phyloP scores from a whole-genome alignment of 805 yeast species.

The Candida morakotiae region DNA sequence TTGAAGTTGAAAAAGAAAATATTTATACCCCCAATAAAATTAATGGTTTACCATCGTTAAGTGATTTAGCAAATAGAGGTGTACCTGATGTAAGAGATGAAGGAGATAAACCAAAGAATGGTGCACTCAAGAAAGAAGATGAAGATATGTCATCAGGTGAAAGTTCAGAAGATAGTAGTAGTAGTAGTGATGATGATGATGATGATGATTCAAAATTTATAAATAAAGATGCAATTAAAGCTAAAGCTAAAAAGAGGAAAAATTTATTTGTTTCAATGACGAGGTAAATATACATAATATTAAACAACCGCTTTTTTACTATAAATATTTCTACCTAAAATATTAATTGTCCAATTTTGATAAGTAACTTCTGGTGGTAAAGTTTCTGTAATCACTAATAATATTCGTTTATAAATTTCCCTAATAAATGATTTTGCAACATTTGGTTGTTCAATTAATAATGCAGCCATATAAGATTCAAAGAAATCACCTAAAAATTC shows the following conservation, averaged over 20 bases:
- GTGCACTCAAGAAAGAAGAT: background rate
- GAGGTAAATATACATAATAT: background rate
- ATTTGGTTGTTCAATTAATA: constrained; percentile 33
- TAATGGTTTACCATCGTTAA: constrained; percentile 39
- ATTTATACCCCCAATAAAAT: background rate
- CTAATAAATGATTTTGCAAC: constrained; percentile 31
- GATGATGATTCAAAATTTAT: constrained; percentile 16
- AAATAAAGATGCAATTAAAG: constrained; percentile 16
- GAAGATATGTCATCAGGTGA: constrained; percentile 3
- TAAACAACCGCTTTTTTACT: constrained; percentile 1
- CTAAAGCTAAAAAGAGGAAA: constrained; percentile 22
- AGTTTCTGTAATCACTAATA: constrained; percentile 12
- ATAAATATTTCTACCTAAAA: constrained; percentile 27
- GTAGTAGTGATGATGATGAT: constrained; percentile 8
- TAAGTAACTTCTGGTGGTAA: constrained; percentile 17
- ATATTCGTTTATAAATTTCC: constrained; percentile 25
- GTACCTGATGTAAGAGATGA: constrained; percentile 58
- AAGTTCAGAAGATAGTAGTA: constrained; percentile 1
- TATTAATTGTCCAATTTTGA: constrained; percentile 28
- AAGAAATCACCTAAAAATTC: constrained; percentile 41
- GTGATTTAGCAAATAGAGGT: constrained; percentile 60
- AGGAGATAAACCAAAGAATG: background rate
- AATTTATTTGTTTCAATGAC: background rate
- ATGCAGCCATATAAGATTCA: constrained; percentile 41
- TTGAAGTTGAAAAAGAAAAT: background rate